phyloP scores from a whole-genome alignment of 1,284 basidiomycete species.

The Ceratobasidium sp. region DNA sequence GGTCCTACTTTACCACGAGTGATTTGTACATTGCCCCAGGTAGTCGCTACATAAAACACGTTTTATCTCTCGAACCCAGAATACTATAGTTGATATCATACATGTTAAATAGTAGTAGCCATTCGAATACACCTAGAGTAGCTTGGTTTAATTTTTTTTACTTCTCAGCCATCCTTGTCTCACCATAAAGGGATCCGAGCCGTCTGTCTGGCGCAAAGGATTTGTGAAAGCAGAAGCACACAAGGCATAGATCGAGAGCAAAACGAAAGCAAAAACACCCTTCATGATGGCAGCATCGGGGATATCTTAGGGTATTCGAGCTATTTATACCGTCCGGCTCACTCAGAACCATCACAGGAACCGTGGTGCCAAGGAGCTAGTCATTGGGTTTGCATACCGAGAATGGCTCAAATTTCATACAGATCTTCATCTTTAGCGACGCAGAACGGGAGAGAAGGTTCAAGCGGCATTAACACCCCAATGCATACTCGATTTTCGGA shows the following conservation, averaged over 20 bases:
- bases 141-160: neutral
- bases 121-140: conserved; percentile 55
- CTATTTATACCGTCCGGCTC: too few relatives aligned
- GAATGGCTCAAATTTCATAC: too few relatives aligned
- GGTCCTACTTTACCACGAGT: conserved; percentile 55
- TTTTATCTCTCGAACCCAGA: neutral
- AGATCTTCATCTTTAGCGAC: too few relatives aligned
- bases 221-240: conserved; percentile 36
- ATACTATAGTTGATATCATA: conserved; percentile 3
- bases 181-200: conserved; percentile 59
- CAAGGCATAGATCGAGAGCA: conserved; percentile 5
- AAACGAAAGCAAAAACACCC: neutral
- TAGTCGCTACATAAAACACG: conserved; percentile 55
- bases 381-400: too few relatives aligned
- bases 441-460: too few relatives aligned
- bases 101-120: conserved; percentile 55
- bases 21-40: conserved; percentile 61
- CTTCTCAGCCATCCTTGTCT: neutral
- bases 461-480: too few relatives aligned
- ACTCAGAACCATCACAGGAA: too few relatives aligned
- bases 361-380: too few relatives aligned
- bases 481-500: too few relatives aligned
- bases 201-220: conserved; percentile 55
- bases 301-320: too few relatives aligned
- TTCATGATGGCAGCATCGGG: neutral